Evolutionary conservation across 2,329 filamentous ascomycete genomes (phyloP), one percentile per base, ranked within the genome.

Genomic region (Aspergillus ibericus): DNA sequence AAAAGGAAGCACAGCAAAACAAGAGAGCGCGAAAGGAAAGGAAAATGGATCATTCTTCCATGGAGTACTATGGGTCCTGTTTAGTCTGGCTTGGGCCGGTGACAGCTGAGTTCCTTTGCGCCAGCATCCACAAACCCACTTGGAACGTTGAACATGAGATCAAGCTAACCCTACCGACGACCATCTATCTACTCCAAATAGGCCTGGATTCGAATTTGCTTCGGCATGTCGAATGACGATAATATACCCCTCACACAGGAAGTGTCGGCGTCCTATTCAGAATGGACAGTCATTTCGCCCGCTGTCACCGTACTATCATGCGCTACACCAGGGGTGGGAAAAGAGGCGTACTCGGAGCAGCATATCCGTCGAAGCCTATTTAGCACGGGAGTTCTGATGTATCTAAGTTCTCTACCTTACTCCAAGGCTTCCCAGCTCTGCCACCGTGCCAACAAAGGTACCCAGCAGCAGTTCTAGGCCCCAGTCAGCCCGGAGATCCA

Each of bases 81-180:
- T 49, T 34, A 58, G 49, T 48, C 27, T 46, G 13, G 35, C 44
- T 53, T 32, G 46, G 51, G 56, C 42, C 53, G 53, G 35, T 65
- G 59, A 65, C 49, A 58, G 62, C 55, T 58, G 59, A 51, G 61
- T 60, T 58, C 57, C 36, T 54, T 55, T 56, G 46, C 13, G 22
- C 22, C 44, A 40, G 40, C 46, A 48, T 35, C 42, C 50, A 53
- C 42, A 12, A 32, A 36, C 36, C 36, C n/a, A 38, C 53, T 52
- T 34, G n/a, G 38, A 42, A 13, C 18, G 18, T 42, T 42, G 38
- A 22, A 42, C 38, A 20, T 42, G 18, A 42, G 38, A 42, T 42
- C 22, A 42, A 42, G 38, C 38, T n/a, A n/a, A n/a, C n/a, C n/a
- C n/a, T 22, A 16, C 38, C 38, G 18, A 22, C 10, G 10, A 42